phyloP scores from a whole-genome alignment of 2,329 filamentous ascomycete species.

The Trichoderma sp. region DNA sequence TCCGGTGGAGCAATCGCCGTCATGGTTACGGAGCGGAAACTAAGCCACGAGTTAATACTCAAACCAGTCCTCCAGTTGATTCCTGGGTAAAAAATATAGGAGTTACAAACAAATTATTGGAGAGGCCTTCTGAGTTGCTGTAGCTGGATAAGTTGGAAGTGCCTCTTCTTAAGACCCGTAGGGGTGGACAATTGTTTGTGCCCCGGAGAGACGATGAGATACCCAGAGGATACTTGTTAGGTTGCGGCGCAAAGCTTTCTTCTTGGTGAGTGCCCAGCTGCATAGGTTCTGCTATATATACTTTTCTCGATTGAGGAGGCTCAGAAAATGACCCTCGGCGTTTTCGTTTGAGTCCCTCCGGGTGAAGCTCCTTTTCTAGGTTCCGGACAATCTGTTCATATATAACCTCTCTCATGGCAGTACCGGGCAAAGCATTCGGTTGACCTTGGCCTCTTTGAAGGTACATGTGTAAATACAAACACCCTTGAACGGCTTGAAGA shows the following conservation, averaged over 20 bases:
- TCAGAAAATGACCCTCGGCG: background rate
- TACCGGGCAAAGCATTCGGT: background rate
- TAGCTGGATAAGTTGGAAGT: background rate
- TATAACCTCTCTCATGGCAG: slow-evolving; percentile 2
- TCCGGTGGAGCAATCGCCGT: background rate
- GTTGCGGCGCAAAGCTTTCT: background rate
- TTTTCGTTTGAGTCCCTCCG: slow-evolving; percentile 2
- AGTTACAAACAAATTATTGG: background rate
- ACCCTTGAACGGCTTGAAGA: slow-evolving; percentile 13
- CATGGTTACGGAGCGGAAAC: background rate
- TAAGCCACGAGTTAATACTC: background rate
- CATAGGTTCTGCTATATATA: background rate
- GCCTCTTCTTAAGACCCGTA: background rate
- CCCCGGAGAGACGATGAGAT: background rate
- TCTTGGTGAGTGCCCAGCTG: too few species aligned
- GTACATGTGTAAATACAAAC: slow-evolving; percentile 11
- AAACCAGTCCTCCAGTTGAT: background rate
- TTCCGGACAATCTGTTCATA: slow-evolving; percentile 17
- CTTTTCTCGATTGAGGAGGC: background rate
- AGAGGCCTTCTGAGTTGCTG: background rate
- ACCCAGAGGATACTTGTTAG: background rate
- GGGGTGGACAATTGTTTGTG: background rate
- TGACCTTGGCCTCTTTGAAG: background rate
- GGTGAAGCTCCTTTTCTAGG: slow-evolving; percentile 13
- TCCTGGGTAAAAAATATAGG: too few species aligned